Base-by-base conservation (phyloP, 768 basidiomycete genomes). In the Stropharia rugosoannulata region DNA sequence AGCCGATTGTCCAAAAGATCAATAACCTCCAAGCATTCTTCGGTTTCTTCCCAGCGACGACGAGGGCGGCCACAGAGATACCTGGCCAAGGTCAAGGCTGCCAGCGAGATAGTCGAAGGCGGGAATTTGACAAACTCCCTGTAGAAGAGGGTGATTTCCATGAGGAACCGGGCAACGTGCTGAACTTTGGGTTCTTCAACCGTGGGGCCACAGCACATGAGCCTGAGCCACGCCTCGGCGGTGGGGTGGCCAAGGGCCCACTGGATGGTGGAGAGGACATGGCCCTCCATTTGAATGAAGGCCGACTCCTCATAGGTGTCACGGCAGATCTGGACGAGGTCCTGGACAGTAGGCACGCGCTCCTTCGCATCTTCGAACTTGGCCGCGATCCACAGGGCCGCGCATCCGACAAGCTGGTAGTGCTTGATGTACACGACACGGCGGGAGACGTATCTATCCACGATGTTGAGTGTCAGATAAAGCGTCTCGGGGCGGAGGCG, bases 291-390 rank as follows among this genome's bases (percentile, higher is more conserved):
- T 74, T 99, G 97, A 58, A 98, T 88, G 73, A 99, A 99, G 1
- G 96, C 96, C 3, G 89, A 89, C 71, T 96, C 95, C 69, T 98
- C 95, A 71, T 98, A 98, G 2, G 94, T 93, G 66, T 95, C 89
- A 66, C 90, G 93, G 75, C 97, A 98, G 70, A 97, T 94, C 67
- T 94, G 89, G 42, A 87, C 88, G 51, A 99, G 87, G 60, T 98
- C 95, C 67, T 93, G 87, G 5, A 98, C 91, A 1, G 94, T 92
- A 10, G 97, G 97, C 12, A 98, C 94, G 59, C 95, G 93, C 68
- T 98, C 96, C 72, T 99, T 98, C 19, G 95, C 91, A 67, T 99
- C 97, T 74, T 99, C 97, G 64, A 98, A 99, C 75, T 99, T 99
- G 61, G 96, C 91, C 13, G 97, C 97, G 63, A 98, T 98, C 97